Conservation (phyloP, 192 early-diverging fungal species). For the Linnemannia zychae region DNA sequence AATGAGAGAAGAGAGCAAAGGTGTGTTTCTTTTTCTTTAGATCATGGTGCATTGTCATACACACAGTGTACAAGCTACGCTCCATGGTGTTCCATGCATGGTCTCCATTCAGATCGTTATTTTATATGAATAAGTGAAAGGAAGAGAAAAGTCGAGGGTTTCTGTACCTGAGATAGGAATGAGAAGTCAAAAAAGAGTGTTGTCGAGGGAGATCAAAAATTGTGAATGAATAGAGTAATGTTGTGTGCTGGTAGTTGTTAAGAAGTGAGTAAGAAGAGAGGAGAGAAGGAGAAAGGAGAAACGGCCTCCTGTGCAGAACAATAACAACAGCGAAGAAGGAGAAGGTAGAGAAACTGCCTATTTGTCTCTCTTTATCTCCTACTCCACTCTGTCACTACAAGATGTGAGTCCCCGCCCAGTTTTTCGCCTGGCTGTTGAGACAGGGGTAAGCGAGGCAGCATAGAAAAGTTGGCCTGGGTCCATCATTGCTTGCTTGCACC, state of each 20-base stretch:
- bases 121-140: not conserved
- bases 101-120: not conserved
- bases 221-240: no score
- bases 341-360: not conserved
- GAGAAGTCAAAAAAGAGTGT: not conserved
- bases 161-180: not conserved
- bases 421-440: not conserved
- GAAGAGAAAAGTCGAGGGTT: not conserved
- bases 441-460: not conserved
- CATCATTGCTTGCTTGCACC: not conserved
- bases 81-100: not conserved
- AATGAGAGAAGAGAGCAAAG: not conserved
- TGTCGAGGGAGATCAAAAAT: no score
- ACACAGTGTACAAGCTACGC: not conserved
- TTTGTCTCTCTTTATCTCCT: not conserved
- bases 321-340: not conserved
- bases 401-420: not conserved
- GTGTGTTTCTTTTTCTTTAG: not conserved
- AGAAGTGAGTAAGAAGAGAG: not conserved
- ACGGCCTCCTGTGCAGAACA: no score
- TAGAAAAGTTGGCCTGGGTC: not conserved
- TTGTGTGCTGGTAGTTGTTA: no score
- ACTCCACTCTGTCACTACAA: not conserved
- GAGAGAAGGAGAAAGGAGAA: conserved; percentile 2
- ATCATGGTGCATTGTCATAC: conserved; percentile 2